Base-by-base conservation (phyloP, 257 asterid species). In the Cruciata laevipes region DNA sequence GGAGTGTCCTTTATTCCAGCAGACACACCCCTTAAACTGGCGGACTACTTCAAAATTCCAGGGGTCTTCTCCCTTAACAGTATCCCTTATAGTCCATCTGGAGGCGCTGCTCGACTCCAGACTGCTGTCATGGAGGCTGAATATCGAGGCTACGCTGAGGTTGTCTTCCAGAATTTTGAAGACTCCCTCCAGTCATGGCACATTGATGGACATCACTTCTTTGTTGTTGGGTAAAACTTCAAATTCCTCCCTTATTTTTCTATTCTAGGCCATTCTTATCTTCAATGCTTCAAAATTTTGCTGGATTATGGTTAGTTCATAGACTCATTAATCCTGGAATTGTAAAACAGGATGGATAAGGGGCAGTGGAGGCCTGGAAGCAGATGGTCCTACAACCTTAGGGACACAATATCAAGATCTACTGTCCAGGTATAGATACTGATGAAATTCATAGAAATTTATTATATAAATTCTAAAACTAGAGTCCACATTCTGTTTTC, bases 281-380 rank as follows among this genome's bases (percentile, higher is more conserved):
- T 61, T 0, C 17, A 3, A 61, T 6, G 0, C 7, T 61, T 61
- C 27, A 61, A 31, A 61, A 0, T 61, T 33, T 35, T 51, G 13
- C 27, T 18, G 27, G 24, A 60, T n/a, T 60, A 3, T 31, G 20
- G 66, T 18, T 6, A 6, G 3, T 16, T 31, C 20, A 61, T 21
- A 38, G 6, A 31, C 47, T 6, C 1, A 61, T 4, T 17, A 63
- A 27, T 17, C 53, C 32, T 12, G 47, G 5, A 23, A 42, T 7
- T 47, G 16, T 64, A 32, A 23, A 60, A 74, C 76, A 80, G 84
- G 77, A 80, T 80, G 80, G 80, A 69, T 56, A 66, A 73, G 37
- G 84, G 84, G 24, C 78, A 80, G 16, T 80, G 84, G 82, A 51
- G 71, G 18, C 72, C 82, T 33, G 78, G 75, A 62, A 80, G 82